A percentile compares a stretch with the other conserved stretches of the same genome.
phyloP scores from a whole-genome alignment of 2,329 filamentous ascomycete genomes.

The Amphichorda felina region DNA sequence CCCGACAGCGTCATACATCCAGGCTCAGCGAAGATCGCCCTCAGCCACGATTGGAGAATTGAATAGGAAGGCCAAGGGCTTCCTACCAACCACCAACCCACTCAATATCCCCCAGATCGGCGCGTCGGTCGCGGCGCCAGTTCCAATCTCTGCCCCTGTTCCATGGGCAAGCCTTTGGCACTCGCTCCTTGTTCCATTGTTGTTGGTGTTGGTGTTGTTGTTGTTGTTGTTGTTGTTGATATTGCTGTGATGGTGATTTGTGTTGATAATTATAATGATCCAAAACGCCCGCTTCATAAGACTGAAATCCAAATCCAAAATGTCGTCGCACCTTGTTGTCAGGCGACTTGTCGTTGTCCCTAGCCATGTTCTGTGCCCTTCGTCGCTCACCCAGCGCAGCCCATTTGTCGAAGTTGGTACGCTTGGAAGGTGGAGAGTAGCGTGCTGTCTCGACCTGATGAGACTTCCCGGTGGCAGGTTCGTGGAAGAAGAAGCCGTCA shows the following conservation, averaged over 20 bases:
- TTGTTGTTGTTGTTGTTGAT: constrained; percentile 19
- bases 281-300: constrained; percentile 34
- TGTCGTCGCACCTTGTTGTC: constrained; percentile 37
- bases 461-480: constrained; percentile 33
- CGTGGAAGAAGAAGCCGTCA: constrained; percentile 65
- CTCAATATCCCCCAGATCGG: constrained; percentile 71
- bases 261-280: constrained; percentile 27
- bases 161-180: constrained; percentile 41
- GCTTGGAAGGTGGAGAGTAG: constrained; percentile 58
- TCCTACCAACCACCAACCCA: constrained; percentile 88
- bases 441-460: constrained; percentile 28
- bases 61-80: constrained; percentile 23
- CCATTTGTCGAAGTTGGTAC: constrained; percentile 68
- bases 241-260: constrained; percentile 10
- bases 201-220: constrained; percentile 22
- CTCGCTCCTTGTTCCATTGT: constrained; percentile 29
- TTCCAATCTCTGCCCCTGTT: constrained; percentile 48
- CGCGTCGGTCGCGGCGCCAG: constrained; percentile 49
- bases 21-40: constrained; percentile 14
- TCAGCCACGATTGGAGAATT: constrained; percentile 48
- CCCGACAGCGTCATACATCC: not conserved
- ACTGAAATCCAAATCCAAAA: constrained; percentile 33
- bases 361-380: constrained; percentile 45
- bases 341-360: constrained; percentile 35
- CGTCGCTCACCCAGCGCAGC: constrained; percentile 74